Percentiles rank a stretch among this genome's conserved stretches.
Conservation (phyloP, 2,329 filamentous ascomycete species). For the Colletotrichum sp. region DNA sequence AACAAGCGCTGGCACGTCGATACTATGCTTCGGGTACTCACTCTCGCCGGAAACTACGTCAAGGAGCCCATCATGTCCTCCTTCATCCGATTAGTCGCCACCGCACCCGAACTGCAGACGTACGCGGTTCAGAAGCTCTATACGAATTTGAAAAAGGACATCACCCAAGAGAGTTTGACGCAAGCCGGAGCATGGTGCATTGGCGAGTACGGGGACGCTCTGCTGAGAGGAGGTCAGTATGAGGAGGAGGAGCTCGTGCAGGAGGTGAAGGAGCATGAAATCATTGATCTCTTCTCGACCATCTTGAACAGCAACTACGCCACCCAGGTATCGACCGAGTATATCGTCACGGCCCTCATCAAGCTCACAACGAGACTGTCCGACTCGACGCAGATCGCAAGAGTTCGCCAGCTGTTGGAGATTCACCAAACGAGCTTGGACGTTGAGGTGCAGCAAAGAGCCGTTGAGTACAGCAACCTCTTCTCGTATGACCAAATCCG, state of each 20-base stretch:
- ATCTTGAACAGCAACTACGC: conserved; percentile 96
- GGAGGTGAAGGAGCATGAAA: conserved; percentile 83
- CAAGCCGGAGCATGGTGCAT: conserved; percentile 97
- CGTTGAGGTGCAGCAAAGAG: conserved; percentile 94
- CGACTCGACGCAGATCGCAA: conserved; percentile 84
- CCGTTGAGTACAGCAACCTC: conserved; percentile 95
- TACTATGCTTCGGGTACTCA: conserved; percentile 93
- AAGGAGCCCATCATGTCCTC: conserved; percentile 98
- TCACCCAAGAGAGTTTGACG: conserved; percentile 94
- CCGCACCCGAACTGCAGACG: conserved; percentile 91
- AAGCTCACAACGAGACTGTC: conserved; percentile 90
- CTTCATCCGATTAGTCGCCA: conserved; percentile 94
- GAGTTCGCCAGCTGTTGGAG: conserved; percentile 79
- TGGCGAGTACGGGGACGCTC: conserved; percentile 91
- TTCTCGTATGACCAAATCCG: conserved; percentile 89
- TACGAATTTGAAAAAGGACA: conserved; percentile 88
- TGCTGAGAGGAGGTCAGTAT: conserved; percentile 89
- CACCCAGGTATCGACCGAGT: conserved; percentile 89
- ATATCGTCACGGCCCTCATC: conserved; percentile 93
- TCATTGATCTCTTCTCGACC: conserved; percentile 89
- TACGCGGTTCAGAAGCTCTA: conserved; percentile 98
- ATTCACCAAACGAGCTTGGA: conserved; percentile 85
- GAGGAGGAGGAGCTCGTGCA: conserved; percentile 90
- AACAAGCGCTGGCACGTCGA: conserved; percentile 99
- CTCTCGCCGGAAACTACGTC: conserved; percentile 93